These are phyloP conservation scores for Neurospora pannonica DNA, from an alignment of 495 filamentous ascomycete species.

Conservation along the genomic window DNA sequence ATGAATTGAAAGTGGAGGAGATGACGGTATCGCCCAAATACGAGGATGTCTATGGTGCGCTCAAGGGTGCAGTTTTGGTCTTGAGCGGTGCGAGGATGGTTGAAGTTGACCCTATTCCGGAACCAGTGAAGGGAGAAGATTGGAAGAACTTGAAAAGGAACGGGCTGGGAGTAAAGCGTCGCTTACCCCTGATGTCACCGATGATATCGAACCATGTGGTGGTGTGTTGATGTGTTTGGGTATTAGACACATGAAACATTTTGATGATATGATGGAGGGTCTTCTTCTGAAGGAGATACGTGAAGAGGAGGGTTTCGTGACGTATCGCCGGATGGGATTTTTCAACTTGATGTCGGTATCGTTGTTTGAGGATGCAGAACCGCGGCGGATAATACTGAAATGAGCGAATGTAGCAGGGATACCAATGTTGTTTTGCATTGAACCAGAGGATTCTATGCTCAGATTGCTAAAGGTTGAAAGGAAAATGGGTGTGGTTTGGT, in stretches of 20 bases:
- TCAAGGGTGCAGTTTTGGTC: background rate
- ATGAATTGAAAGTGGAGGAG: background rate
- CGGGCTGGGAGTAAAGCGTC: background rate
- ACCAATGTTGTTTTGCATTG: too few species aligned
- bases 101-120: too few species aligned
- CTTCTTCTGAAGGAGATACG: background rate
- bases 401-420: too few species aligned
- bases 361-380: background rate
- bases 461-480: too few species aligned
- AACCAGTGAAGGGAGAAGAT: too few species aligned
- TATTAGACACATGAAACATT: background rate
- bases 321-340: background rate
- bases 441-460: too few species aligned
- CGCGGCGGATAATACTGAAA: background rate
- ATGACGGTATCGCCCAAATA: background rate
- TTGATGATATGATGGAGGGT: background rate
- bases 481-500: too few species aligned
- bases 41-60: background rate
- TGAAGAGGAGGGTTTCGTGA: background rate
- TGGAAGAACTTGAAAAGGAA: background rate
- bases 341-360: background rate
- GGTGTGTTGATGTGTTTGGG: background rate
- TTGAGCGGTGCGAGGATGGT: background rate
- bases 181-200: too few species aligned
- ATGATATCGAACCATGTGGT: too few species aligned